Evolutionary conservation across 129 eudicot genomes (phyloP), one percentile per base, ranked within the genome.

Genomic region (Chrysanthemum seticuspe): DNA sequence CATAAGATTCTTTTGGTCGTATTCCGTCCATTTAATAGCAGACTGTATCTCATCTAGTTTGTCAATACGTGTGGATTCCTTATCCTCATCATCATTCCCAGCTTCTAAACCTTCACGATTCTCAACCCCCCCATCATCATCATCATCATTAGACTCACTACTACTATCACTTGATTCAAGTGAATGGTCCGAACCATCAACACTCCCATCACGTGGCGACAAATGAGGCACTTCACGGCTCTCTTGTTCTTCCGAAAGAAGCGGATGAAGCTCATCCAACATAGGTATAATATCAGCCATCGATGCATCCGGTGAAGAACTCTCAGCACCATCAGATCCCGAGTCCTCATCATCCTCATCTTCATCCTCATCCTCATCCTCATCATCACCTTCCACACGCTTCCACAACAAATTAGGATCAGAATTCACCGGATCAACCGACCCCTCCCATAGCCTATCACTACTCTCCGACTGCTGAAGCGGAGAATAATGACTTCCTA

Each of bases 301-400:
- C 18, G 97, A 95, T 6, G 99, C 97, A 78, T 88, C 99, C 0
- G 97, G 97, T 71, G 99, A 90, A 7, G 99, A 95, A 70, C 99
- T 88, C 83, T 95, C 99, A 16, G 87, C 90, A 57, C 87, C 69
- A 76, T 88, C 96, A n/a, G 99, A 95, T 45, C 71, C 96, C 15
- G 85, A 84, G 58, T 90, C 96, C 1, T 71, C 65, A 50, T 11
- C 85, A 14, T 79, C 82, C 16, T 83, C 85, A 6, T 65, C 34
- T 0, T 29, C 34, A 29, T 29, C 34, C 5, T 50, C 81, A 3
- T 61, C 87, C 2, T 78, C 84, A 2, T 71, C 75, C 1, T 70
- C 81, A 53, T 62, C 78, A 29, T 67, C 74, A 13, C 68, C 85
- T 56, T 75, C 89, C 65, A 74, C 74, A 48, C 75, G 84, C 71